phyloP scores from a whole-genome alignment of 2,329 filamentous ascomycete species.

The Penicillium sp. region DNA sequence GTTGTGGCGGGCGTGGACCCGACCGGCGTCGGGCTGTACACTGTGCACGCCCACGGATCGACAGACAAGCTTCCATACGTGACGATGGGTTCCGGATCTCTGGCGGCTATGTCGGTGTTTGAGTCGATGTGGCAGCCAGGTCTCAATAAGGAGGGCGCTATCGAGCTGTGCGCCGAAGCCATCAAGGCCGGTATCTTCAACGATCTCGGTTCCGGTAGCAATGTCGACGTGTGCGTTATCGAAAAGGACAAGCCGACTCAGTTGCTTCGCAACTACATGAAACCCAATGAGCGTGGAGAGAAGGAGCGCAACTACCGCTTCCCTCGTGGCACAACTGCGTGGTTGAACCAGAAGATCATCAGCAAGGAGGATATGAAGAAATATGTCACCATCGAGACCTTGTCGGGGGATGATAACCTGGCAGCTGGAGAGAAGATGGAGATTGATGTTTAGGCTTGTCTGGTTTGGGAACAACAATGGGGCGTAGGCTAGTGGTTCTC shows the following conservation, averaged over 20 bases:
- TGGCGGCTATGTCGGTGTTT: slow-evolving; percentile 97
- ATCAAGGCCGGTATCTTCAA: slow-evolving; percentile 99
- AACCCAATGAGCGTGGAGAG: slow-evolving; percentile 83
- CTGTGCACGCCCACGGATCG: slow-evolving; percentile 95
- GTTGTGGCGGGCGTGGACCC: slow-evolving; percentile 97
- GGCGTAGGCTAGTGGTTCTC: slow-evolving; percentile 14
- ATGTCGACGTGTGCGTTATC: slow-evolving; percentile 96
- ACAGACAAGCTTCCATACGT: slow-evolving; percentile 99
- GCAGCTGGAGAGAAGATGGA: slow-evolving; percentile 66
- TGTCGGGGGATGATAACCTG: slow-evolving; percentile 67
- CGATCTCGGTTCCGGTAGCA: slow-evolving; percentile 93
- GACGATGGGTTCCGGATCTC: slow-evolving; percentile 95
- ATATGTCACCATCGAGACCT: slow-evolving; percentile 88
- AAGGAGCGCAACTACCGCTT: slow-evolving; percentile 96
- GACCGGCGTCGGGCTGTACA: slow-evolving; percentile 93
- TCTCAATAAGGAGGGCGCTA: slow-evolving; percentile 75
- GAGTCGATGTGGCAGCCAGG: slow-evolving; percentile 90
- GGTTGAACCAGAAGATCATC: slow-evolving; percentile 94
- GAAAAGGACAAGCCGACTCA: slow-evolving; percentile 88
- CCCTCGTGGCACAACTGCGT: slow-evolving; percentile 86
- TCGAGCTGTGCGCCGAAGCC: slow-evolving; percentile 79
- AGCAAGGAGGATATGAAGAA: slow-evolving; percentile 91
- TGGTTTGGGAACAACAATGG: slow-evolving; percentile 2
- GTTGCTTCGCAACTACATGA: slow-evolving; percentile 88
- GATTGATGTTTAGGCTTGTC: slow-evolving; percentile 51